These are phyloP conservation scores for Colletotrichum neosansevieriae DNA, from an alignment of 2,329 filamentous ascomycete genomes.

Conservation along the genomic window DNA sequence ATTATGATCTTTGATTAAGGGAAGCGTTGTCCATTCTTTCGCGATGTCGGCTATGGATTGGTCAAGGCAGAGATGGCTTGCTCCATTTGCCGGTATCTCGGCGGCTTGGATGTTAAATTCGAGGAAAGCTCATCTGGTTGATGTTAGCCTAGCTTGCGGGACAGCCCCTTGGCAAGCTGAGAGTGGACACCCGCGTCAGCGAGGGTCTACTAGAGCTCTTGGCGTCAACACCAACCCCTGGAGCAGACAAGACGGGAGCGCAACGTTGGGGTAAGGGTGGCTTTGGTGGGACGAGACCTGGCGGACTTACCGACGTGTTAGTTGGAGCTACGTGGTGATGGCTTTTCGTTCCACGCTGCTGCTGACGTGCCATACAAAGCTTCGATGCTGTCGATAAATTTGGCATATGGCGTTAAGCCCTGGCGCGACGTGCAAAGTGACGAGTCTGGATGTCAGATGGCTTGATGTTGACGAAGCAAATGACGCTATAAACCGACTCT, in stretches of 20 bases:
- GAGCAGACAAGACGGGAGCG: not conserved
- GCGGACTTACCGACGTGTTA: constrained; percentile 19
- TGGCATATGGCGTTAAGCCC: too few species aligned
- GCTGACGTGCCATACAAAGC: constrained; percentile 1
- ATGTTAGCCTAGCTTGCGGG: not conserved
- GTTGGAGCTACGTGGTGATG: not conserved
- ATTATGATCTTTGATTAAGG: too few species aligned
- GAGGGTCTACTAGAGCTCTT: not conserved
- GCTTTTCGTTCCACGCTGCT: not conserved
- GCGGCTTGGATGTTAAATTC: not conserved
- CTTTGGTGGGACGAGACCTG: constrained; percentile 22
- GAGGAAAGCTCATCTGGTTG: not conserved
- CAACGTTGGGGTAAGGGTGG: constrained; percentile 16
- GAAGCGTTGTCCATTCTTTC: too few species aligned
- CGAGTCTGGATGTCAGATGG: too few species aligned
- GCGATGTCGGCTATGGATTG: too few species aligned
- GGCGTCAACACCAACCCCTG: constrained; percentile 19
- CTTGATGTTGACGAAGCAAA: too few species aligned
- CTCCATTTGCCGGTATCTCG: not conserved
- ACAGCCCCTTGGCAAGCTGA: constrained; percentile 32
- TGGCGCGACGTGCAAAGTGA: too few species aligned
- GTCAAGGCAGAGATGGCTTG: not conserved
- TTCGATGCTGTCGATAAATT: not conserved
- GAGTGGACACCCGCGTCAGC: not conserved
- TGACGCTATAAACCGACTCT: too few species aligned